Evolutionary conservation across 2,329 filamentous ascomycete species (phyloP).

Genomic region (Leptographium procerum): DNA sequence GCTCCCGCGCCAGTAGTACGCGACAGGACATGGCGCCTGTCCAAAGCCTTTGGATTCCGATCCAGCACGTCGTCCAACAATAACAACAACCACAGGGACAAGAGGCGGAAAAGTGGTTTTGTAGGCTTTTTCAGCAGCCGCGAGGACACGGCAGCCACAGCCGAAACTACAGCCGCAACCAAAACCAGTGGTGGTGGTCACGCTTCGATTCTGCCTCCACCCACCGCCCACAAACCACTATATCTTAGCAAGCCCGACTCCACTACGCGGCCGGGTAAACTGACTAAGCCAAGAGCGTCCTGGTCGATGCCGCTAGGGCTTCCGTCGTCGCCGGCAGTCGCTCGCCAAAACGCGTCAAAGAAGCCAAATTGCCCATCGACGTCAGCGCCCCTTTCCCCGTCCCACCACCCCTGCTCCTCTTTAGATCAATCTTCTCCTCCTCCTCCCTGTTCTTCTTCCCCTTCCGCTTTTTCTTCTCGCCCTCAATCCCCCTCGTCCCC

Average conservation of each 20-base stretch:
- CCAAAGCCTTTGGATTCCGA: slow-evolving; percentile 6
- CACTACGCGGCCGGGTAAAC: background rate
- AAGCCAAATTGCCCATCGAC: background rate
- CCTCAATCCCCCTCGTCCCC: background rate
- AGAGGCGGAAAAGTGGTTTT: background rate
- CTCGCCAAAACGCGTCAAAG: background rate
- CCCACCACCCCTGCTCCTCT: background rate
- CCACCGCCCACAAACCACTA: slow-evolving; percentile 3
- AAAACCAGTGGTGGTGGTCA: background rate
- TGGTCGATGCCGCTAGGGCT: slow-evolving; percentile 7
- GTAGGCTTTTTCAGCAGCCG: background rate
- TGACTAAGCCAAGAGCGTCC: slow-evolving; percentile 8
- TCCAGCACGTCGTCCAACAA: slow-evolving; percentile 1
- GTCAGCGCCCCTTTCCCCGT: background rate
- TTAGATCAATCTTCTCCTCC: background rate
- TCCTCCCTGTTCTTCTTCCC: background rate
- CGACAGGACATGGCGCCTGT: slow-evolving; percentile 9
- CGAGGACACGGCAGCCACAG: background rate
- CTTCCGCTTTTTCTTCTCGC: background rate
- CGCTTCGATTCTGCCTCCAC: background rate
- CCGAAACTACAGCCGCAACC: too few relatives aligned
- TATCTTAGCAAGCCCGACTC: background rate
- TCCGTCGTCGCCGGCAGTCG: background rate
- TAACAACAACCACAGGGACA: background rate
- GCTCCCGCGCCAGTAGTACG: background rate